Evolutionary conservation across 345 rosid species (phyloP).

Genomic region (Linum usitatissimum): DNA sequence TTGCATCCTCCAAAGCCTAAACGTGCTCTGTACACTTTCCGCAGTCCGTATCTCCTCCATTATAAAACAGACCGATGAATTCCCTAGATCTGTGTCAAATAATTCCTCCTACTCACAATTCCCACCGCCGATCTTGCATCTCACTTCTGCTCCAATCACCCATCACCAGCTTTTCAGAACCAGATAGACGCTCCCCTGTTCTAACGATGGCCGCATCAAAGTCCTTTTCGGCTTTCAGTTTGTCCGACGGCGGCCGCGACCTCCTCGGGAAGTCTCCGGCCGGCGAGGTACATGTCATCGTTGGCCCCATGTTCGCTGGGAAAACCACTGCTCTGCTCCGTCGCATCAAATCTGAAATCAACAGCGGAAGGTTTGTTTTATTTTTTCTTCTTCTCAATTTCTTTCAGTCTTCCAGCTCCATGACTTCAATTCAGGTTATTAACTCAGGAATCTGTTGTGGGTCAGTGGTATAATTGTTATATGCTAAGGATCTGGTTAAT

Average conservation of each 20-base stretch:
- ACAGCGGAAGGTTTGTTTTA: slow-evolving; percentile 41
- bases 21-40: no score
- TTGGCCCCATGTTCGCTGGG: slow-evolving; percentile 92
- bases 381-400: neutral
- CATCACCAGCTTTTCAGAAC: neutral
- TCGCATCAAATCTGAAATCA: slow-evolving; percentile 54
- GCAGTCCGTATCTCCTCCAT: no score
- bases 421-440: neutral
- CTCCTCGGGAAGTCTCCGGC: neutral
- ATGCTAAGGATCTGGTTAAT: neutral
- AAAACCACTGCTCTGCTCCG: slow-evolving; percentile 91
- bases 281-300: slow-evolving; percentile 77
- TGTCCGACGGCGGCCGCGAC: neutral
- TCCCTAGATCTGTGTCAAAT: no score
- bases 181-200: neutral
- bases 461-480: neutral
- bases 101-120: no score
- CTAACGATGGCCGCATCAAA: neutral
- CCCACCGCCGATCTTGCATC: neutral
- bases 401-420: neutral
- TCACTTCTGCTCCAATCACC: neutral
- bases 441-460: neutral
- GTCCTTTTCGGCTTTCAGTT: neutral
- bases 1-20: no score
- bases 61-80: no score